Conservation (phyloP, 78 protist genomes). For the Dictyostelium capitatum region DNA sequence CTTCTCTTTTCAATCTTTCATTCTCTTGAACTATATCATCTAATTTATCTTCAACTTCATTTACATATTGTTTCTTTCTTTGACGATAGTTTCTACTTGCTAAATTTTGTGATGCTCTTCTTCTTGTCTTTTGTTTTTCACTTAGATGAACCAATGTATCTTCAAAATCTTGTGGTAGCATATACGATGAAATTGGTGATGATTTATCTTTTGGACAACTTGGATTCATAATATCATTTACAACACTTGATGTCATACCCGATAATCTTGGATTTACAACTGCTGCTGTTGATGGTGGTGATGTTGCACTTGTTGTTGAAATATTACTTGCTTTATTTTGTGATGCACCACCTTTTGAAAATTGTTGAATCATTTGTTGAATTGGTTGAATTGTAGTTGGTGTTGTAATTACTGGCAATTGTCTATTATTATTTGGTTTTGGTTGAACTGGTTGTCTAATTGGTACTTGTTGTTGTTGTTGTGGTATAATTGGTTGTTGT, state of each 20-base stretch:
- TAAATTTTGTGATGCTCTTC: slow-evolving; percentile 72
- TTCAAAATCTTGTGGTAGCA: slow-evolving; percentile 47
- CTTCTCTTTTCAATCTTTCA: slow-evolving; percentile 34
- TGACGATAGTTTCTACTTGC: slow-evolving; percentile 77
- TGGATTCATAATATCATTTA: neutral
- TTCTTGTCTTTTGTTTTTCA: slow-evolving; percentile 72
- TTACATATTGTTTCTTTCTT: slow-evolving; percentile 56
- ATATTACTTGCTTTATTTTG: neutral
- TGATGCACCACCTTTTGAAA: neutral
- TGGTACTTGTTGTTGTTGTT: neutral
- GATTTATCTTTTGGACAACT: neutral
- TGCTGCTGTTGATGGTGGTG: neutral
- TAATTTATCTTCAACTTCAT: slow-evolving; percentile 27
- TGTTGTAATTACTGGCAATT: neutral
- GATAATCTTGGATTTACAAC: neutral
- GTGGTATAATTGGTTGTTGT: neutral
- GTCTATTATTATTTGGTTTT: slow-evolving; percentile 16
- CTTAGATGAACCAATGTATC: slow-evolving; percentile 28
- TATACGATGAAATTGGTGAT: neutral
- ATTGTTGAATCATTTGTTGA: slow-evolving; percentile 38
- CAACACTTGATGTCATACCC: too few species aligned
- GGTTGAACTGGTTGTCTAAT: neutral
- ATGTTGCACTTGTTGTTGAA: neutral
- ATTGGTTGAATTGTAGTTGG: slow-evolving; percentile 8
- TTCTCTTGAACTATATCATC: slow-evolving; percentile 41